Conservation (phyloP, 805 yeast genomes). For the Saccharomycopsis sp. region DNA sequence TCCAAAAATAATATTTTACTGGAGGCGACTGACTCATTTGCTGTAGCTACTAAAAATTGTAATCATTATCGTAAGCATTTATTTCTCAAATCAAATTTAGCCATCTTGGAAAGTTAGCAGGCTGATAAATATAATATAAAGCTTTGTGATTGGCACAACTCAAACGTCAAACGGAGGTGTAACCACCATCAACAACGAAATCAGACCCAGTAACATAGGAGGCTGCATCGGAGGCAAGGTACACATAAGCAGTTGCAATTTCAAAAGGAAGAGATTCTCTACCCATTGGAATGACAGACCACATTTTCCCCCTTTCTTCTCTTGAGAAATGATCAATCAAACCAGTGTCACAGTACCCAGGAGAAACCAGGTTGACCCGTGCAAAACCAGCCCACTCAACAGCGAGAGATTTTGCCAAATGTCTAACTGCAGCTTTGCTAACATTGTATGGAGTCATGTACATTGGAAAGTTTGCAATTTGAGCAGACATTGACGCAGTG, state of each 20-base stretch:
- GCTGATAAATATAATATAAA: too few relatives aligned
- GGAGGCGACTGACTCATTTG: too few relatives aligned
- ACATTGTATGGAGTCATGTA: conserved; percentile 44
- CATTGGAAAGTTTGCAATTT: conserved; percentile 80
- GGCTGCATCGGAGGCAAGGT: conserved; percentile 42
- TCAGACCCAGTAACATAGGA: conserved; percentile 42
- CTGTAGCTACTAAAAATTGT: too few relatives aligned
- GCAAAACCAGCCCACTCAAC: conserved; percentile 77
- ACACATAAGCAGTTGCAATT: conserved; percentile 42
- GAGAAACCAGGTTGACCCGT: conserved; percentile 42
- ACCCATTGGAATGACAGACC: conserved; percentile 32
- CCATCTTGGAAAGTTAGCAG: too few relatives aligned
- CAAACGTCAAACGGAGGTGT: conserved; percentile 20
- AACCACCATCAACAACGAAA: conserved; percentile 42
- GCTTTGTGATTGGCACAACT: neutral
- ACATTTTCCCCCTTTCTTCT: conserved; percentile 26
- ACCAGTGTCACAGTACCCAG: conserved; percentile 43
- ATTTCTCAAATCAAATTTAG: too few relatives aligned
- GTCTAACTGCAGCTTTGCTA: conserved; percentile 66
- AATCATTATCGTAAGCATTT: too few relatives aligned
- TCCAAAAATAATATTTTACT: too few relatives aligned
- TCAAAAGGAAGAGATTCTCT: conserved; percentile 41
- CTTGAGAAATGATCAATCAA: conserved; percentile 28
- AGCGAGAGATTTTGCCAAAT: conserved; percentile 68
- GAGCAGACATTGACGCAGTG: conserved; percentile 87